Evolutionary conservation across 106 monocot species (phyloP), one percentile per base, ranked within the genome.

Genomic region (Vanilla planifolia): DNA sequence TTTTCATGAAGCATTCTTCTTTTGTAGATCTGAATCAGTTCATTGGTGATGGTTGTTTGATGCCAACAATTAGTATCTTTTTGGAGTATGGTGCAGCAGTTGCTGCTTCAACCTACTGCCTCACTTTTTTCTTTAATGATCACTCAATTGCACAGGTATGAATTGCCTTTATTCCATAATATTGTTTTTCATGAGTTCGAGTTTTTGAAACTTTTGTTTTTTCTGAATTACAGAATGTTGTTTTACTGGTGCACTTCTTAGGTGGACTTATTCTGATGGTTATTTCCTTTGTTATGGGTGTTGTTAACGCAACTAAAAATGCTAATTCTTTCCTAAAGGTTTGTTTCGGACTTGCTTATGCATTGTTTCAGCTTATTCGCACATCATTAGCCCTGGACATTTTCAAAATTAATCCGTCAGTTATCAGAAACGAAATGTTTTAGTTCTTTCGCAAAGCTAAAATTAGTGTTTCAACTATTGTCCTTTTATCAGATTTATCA

Each of bases 261-360:
- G 75, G 72, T 63, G 92, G 92, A 23, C 81, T 92, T 55, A 72
- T 92, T 70, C 88, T 92, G 21, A 92, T 92, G 92, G 81, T 88
- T 62, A 76, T 92, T 51, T 92, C 92, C 23, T 92, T 92, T 62
- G 43, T 92, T 58, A 81, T 92, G 92, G 92, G 87, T 33, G 78
- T 92, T 42, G 45, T 92, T 51, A 66, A 80, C 33, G 65, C 80
- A 66, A 92, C 84, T 45, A 88, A 71, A 76, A 63, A 24, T 22
- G 64, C 63, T 25, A 92, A 92, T 68, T 76, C 81, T 25, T 55
- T 92, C 16, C 53, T 92, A 23, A 92, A 92, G 88, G 92, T 92
- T 53, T 42, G 63, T 59, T 33, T 28, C 24, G 33, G 48, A 6
- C 27, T 27, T 22, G 7, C 14, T 2, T 22, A 24, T 34, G 33